These are phyloP conservation scores for Komagataea norvegica DNA, from an alignment of 1,139 yeast genomes.

Conservation along the genomic window DNA sequence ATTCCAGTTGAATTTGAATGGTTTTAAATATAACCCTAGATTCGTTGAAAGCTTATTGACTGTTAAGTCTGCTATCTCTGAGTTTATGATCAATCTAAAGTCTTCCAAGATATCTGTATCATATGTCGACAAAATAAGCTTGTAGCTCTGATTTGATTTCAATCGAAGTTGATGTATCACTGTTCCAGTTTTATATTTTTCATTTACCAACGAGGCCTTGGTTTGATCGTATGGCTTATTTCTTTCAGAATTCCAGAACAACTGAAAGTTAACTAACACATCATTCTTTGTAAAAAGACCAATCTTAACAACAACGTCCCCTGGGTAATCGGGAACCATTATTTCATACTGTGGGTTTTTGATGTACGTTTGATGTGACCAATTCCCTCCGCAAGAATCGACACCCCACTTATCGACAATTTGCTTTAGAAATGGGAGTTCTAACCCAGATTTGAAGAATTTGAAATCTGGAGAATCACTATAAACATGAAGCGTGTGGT, in stretches of 20 bases:
- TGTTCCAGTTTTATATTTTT: slow-evolving; percentile 31
- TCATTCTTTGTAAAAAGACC: slow-evolving; percentile 29
- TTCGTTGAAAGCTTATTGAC: slow-evolving; percentile 20
- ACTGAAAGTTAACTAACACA: slow-evolving; percentile 36
- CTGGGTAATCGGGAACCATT: slow-evolving; percentile 17
- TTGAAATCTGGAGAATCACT: slow-evolving; percentile 29
- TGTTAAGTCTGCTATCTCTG: slow-evolving; percentile 9
- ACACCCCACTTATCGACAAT: slow-evolving; percentile 46
- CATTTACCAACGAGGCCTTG: slow-evolving; percentile 30
- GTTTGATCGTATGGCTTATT: slow-evolving; percentile 25
- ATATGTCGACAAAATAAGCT: slow-evolving; percentile 36
- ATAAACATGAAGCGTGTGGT: slow-evolving; percentile 38
- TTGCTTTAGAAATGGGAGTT: slow-evolving; percentile 25
- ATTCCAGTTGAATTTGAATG: slow-evolving; percentile 35
- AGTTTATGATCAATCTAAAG: slow-evolving; percentile 16
- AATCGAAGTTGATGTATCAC: slow-evolving; percentile 32
- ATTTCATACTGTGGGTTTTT: slow-evolving; percentile 58
- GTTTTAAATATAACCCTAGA: slow-evolving; percentile 37
- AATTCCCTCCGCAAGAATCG: slow-evolving; percentile 52
- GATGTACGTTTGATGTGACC: slow-evolving; percentile 45
- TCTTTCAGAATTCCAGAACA: slow-evolving; percentile 35
- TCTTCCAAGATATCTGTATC: slow-evolving; percentile 24
- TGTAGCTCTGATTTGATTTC: slow-evolving; percentile 35
- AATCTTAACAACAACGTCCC: slow-evolving; percentile 23
- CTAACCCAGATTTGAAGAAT: slow-evolving; percentile 32